These are phyloP conservation scores for Mycena chlorophos DNA, from an alignment of 768 basidiomycete species.

Conservation along the genomic window DNA sequence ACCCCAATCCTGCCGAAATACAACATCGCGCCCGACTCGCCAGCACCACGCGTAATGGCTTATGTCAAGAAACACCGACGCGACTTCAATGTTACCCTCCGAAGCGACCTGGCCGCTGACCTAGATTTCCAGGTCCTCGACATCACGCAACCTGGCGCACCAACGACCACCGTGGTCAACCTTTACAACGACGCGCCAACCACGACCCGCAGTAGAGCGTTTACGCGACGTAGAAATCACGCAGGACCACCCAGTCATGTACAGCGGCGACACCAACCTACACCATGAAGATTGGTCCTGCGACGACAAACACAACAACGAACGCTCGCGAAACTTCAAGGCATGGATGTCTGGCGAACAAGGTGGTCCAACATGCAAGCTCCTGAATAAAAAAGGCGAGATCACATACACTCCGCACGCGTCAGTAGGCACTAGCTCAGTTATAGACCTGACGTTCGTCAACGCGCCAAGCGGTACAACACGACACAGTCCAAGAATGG, in stretches of 20 bases:
- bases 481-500: conserved; percentile 23
- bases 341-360: conserved; percentile 18
- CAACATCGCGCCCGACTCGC: neutral
- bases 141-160: conserved; percentile 17
- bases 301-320: neutral
- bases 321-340: conserved; percentile 13
- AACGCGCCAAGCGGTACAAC: conserved; percentile 11
- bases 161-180: conserved; percentile 23
- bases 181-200: conserved; percentile 26
- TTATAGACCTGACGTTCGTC: conserved; percentile 24
- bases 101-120: conserved; percentile 25
- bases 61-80: conserved; percentile 15
- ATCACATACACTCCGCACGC: conserved; percentile 18
- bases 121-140: conserved; percentile 27
- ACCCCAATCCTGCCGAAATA: neutral
- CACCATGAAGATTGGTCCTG: conserved; percentile 25
- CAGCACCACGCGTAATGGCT: conserved; percentile 14
- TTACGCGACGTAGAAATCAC: conserved; percentile 4
- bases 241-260: conserved; percentile 17
- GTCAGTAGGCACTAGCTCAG: conserved; percentile 6
- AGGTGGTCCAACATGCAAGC: conserved; percentile 2
- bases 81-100: conserved; percentile 25
- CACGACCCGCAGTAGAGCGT: conserved; percentile 3
- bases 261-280: conserved; percentile 29
- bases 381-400: conserved; percentile 24